Evolutionary conservation across 306 rosid genomes (phyloP).

Genomic region (Inga leiocalycina): DNA sequence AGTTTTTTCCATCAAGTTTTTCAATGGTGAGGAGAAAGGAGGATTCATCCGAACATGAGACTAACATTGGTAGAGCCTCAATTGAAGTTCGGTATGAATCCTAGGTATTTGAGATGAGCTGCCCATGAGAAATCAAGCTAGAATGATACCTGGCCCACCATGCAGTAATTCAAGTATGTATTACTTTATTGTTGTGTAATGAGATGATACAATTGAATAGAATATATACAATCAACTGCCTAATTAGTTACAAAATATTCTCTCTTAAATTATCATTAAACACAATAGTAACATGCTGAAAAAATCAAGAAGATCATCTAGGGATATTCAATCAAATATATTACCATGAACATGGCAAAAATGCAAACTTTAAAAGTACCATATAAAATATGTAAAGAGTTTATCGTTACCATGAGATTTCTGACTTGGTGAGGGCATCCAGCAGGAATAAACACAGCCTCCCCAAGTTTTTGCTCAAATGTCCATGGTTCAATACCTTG

Average conservation of each 20-base stretch:
- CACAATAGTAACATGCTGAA: background rate
- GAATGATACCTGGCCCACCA: background rate
- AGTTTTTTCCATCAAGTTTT: background rate
- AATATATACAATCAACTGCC: background rate
- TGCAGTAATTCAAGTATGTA: background rate
- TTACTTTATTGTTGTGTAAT: background rate
- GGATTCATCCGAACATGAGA: background rate
- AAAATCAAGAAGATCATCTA: background rate
- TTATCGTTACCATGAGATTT: conserved; percentile 66
- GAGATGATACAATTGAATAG: background rate
- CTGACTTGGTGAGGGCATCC: conserved; percentile 96
- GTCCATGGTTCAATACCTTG: conserved; percentile 84
- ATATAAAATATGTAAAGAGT: background rate
- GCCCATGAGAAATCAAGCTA: background rate
- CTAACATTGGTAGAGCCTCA: background rate
- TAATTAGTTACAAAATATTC: background rate
- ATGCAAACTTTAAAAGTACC: background rate
- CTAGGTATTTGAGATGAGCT: background rate
- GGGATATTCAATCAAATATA: background rate
- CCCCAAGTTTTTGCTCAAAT: conserved; percentile 75
- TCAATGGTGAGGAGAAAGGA: background rate
- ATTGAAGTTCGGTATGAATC: background rate
- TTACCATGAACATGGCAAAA: background rate
- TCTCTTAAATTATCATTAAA: background rate
- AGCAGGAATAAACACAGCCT: conserved; percentile 88